A percentile compares a stretch with the other conserved stretches of the same genome.
These are phyloP conservation scores for Sclerotinia trifoliorum DNA, from an alignment of 2,329 filamentous ascomycete genomes.

Conservation along the genomic window DNA sequence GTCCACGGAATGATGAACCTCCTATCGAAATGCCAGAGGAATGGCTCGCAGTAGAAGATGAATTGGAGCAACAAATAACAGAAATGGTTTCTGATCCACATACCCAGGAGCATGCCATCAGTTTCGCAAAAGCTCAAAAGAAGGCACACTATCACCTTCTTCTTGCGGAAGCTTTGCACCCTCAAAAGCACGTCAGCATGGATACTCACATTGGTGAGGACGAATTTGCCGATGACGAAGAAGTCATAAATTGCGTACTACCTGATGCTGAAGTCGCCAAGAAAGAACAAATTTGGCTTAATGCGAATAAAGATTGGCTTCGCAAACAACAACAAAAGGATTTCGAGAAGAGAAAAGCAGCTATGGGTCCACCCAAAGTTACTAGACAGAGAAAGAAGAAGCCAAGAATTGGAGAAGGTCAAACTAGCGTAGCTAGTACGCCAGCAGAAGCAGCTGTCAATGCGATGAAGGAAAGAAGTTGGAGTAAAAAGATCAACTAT, in stretches of 20 bases:
- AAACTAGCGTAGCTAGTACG: conserved; percentile 63
- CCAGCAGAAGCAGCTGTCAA: conserved; percentile 68
- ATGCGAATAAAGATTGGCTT: conserved; percentile 91
- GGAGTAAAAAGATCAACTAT: conserved; percentile 76
- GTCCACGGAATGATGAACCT: conserved; percentile 41
- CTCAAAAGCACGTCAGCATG: conserved; percentile 53
- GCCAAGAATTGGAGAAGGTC: conserved; percentile 62
- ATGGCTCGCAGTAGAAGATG: conserved; percentile 60
- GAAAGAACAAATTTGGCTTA: conserved; percentile 93
- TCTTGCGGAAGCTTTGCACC: conserved; percentile 50
- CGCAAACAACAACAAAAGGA: conserved; percentile 82
- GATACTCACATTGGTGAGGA: conserved; percentile 68
- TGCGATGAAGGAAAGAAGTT: conserved; percentile 65
- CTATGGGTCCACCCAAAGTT: conserved; percentile 54
- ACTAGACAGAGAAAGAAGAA: conserved; percentile 55
- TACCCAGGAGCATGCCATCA: conserved; percentile 55
- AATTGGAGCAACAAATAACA: conserved; percentile 68
- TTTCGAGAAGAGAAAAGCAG: conserved; percentile 67
- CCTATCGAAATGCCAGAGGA: conserved; percentile 46
- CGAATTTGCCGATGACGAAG: conserved; percentile 86
- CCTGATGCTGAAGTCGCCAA: conserved; percentile 70
- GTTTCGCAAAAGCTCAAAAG: conserved; percentile 57
- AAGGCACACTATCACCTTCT: conserved; percentile 54
- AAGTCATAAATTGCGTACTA: conserved; percentile 79
- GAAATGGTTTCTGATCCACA: conserved; percentile 65